Conservation (phyloP, 2,329 filamentous ascomycete genomes). For the Pezicula radicicola region DNA sequence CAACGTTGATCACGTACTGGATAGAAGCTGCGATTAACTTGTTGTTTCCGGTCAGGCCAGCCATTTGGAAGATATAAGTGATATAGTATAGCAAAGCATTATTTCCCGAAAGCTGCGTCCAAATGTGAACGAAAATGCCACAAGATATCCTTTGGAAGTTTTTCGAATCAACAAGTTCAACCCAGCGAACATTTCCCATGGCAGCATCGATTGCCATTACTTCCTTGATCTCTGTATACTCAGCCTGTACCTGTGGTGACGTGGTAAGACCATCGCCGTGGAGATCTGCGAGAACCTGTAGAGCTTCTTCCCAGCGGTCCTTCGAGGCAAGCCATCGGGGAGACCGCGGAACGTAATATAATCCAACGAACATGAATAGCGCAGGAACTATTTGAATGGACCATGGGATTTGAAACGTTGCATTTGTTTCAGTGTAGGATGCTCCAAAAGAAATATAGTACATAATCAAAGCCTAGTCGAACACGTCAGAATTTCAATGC, state of each 20-base stretch:
- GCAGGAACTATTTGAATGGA: slow-evolving; percentile 43
- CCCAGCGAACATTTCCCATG: slow-evolving; percentile 34
- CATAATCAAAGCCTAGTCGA: slow-evolving; percentile 36
- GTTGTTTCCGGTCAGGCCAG: slow-evolving; percentile 27
- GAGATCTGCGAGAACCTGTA: slow-evolving; percentile 47
- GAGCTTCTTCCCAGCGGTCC: slow-evolving; percentile 41
- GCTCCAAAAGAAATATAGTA: slow-evolving; percentile 44
- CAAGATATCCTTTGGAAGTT: neutral
- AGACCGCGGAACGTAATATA: slow-evolving; percentile 42
- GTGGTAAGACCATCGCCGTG: slow-evolving; percentile 51
- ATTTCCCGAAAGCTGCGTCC: slow-evolving; percentile 3
- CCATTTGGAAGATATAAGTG: slow-evolving; percentile 33
- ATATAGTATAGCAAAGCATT: slow-evolving; percentile 27
- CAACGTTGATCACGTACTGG: slow-evolving; percentile 6
- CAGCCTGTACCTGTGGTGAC: slow-evolving; percentile 49
- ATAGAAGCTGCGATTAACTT: slow-evolving; percentile 18
- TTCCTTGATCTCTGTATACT: too few relatives aligned
- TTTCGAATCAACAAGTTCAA: slow-evolving; percentile 38
- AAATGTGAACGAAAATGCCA: slow-evolving; percentile 6
- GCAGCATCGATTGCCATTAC: slow-evolving; percentile 31
- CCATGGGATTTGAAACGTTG: slow-evolving; percentile 49
- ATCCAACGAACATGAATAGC: slow-evolving; percentile 35
- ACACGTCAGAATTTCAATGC: too few relatives aligned
- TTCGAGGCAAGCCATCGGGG: slow-evolving; percentile 46
- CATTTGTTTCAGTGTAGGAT: slow-evolving; percentile 36